Evolutionary conservation across 805 yeast species (phyloP).

Genomic region (Ogataea populi-albae): DNA sequence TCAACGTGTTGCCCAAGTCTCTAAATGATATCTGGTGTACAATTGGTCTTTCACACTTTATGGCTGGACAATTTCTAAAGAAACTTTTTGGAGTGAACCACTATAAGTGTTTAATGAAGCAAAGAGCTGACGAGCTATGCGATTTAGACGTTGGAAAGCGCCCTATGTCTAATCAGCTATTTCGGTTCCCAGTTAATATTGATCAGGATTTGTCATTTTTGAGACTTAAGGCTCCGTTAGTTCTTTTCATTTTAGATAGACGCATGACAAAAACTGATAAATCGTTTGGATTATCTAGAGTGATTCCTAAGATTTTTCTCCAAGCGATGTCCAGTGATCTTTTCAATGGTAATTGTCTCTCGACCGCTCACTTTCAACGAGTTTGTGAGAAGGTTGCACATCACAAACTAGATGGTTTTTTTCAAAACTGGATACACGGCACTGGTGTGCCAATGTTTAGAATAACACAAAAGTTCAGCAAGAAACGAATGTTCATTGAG

Average conservation of each 20-base stretch:
- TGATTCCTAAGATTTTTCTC: conserved; percentile 82
- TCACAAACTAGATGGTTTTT: conserved; percentile 75
- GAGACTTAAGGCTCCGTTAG: conserved; percentile 79
- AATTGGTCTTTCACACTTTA: conserved; percentile 77
- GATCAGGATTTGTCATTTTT: conserved; percentile 66
- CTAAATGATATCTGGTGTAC: conserved; percentile 88
- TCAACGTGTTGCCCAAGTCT: conserved; percentile 78
- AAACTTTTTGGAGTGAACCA: conserved; percentile 82
- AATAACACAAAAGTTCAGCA: conserved; percentile 88
- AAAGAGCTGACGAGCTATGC: conserved; percentile 62
- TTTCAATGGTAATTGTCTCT: conserved; percentile 66
- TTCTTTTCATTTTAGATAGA: conserved; percentile 77
- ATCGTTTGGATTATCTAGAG: conserved; percentile 88
- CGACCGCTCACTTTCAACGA: conserved; percentile 82
- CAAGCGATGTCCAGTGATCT: conserved; percentile 97
- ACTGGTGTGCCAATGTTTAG: conserved; percentile 86
- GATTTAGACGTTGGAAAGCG: conserved; percentile 73
- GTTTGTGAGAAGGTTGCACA: conserved; percentile 95
- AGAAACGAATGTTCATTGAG: conserved; percentile 89
- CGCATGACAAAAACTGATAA: conserved; percentile 96
- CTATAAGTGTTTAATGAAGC: conserved; percentile 66
- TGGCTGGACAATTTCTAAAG: conserved; percentile 70
- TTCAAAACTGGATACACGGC: conserved; percentile 90
- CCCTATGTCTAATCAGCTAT: conserved; percentile 73
- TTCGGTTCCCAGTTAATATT: conserved; percentile 57